Conservation (phyloP, 192 early-diverging fungal species). For the Umbelopsis ramanniana region DNA sequence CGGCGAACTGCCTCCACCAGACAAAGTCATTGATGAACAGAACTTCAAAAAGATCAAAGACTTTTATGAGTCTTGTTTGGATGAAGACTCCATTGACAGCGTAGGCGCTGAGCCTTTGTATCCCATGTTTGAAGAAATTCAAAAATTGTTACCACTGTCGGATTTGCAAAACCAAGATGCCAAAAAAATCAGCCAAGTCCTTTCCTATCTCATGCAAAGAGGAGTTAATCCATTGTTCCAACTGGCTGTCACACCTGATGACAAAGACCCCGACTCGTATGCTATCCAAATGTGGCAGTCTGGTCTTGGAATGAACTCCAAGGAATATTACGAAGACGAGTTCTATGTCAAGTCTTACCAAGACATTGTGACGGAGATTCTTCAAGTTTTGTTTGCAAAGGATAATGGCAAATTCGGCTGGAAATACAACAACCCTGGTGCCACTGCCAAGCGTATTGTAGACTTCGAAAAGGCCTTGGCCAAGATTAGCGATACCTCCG, state of each 20-base stretch:
- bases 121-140: slow-evolving; percentile 47
- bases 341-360: slow-evolving; percentile 47
- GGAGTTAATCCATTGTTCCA: slow-evolving; percentile 48
- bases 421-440: slow-evolving; percentile 17
- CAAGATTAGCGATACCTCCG: slow-evolving; percentile 46
- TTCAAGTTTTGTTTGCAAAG: slow-evolving; percentile 38
- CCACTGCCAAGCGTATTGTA: slow-evolving; percentile 57
- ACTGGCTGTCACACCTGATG: slow-evolving; percentile 54
- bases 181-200: slow-evolving; percentile 22
- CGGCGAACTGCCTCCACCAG: slow-evolving; percentile 38
- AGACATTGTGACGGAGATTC: slow-evolving; percentile 48
- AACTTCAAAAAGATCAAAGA: slow-evolving; percentile 65
- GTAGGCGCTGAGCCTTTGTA: slow-evolving; percentile 49
- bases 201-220: neutral
- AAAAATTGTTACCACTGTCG: slow-evolving; percentile 30
- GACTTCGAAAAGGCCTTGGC: slow-evolving; percentile 66
- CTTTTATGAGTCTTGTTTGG: slow-evolving; percentile 63
- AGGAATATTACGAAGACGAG: slow-evolving; percentile 64
- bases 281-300: slow-evolving; percentile 55
- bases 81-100: slow-evolving; percentile 47
- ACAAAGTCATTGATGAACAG: slow-evolving; percentile 51
- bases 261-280: slow-evolving; percentile 60
- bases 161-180: neutral
- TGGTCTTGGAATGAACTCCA: slow-evolving; percentile 67
- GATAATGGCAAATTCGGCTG: slow-evolving; percentile 21